phyloP scores from a whole-genome alignment of 352 stramenopile species.

The Pythium periplocum region DNA sequence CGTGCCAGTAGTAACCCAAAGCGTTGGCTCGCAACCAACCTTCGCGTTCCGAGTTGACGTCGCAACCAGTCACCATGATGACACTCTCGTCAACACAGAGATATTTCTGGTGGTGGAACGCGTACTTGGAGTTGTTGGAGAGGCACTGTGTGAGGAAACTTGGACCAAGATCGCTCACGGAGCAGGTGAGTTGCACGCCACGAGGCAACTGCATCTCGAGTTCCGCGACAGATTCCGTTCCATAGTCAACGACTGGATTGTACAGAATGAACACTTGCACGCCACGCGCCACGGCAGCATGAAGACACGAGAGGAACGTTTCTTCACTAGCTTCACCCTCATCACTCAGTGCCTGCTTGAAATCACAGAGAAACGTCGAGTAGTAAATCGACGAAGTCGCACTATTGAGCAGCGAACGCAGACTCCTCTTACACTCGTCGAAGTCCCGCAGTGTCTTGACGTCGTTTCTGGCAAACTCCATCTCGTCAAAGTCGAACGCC shows the following conservation, averaged over 20 bases:
- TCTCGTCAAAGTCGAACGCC: slow-evolving; percentile 53
- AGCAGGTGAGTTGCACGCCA: slow-evolving; percentile 46
- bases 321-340: slow-evolving; percentile 12
- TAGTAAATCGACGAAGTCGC: slow-evolving; percentile 64
- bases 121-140: slow-evolving; percentile 81
- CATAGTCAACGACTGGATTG: slow-evolving; percentile 71
- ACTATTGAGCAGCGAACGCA: slow-evolving; percentile 50
- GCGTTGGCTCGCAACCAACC: slow-evolving; percentile 58
- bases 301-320: slow-evolving; percentile 61
- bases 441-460: slow-evolving; percentile 52
- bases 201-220: slow-evolving; percentile 38
- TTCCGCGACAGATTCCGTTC: slow-evolving; percentile 46
- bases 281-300: slow-evolving; percentile 48
- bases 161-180: slow-evolving; percentile 64
- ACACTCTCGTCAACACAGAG: slow-evolving; percentile 52
- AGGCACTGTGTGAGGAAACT: slow-evolving; percentile 27
- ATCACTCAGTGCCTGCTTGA: slow-evolving; percentile 42
- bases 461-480: slow-evolving; percentile 41
- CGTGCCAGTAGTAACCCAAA: slow-evolving; percentile 76
- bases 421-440: slow-evolving; percentile 51
- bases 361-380: slow-evolving; percentile 80
- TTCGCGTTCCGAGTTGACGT: slow-evolving; percentile 67
- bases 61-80: slow-evolving; percentile 74
- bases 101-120: slow-evolving; percentile 83
- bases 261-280: slow-evolving; percentile 70